Conservation (phyloP, 495 filamentous ascomycete species). For the Xylaria sp. region DNA sequence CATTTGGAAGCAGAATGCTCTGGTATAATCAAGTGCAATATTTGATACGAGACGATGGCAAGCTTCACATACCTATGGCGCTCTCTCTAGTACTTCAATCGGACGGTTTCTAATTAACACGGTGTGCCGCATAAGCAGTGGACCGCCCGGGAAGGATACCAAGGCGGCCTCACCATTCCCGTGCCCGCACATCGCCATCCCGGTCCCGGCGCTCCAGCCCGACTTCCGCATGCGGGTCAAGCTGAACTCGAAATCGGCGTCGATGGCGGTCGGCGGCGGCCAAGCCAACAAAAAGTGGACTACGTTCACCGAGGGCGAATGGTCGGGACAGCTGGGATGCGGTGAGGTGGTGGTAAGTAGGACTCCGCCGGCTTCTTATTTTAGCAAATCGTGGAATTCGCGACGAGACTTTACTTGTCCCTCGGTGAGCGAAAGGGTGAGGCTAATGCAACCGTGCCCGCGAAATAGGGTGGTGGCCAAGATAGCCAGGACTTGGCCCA, state of each 20-base stretch:
- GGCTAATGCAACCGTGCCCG: slow-evolving; percentile 2
- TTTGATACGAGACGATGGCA: not conserved
- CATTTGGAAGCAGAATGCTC: not conserved
- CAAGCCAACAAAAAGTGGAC: slow-evolving; percentile 66
- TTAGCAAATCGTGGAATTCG: not conserved
- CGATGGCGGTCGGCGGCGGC: slow-evolving; percentile 54
- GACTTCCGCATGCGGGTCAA: slow-evolving; percentile 69
- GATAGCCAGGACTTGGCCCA: slow-evolving; percentile 48
- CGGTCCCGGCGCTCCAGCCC: slow-evolving; percentile 58
- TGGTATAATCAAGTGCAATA: not conserved
- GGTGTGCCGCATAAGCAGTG: slow-evolving; percentile 24
- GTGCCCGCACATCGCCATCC: slow-evolving; percentile 37
- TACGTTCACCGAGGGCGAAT: slow-evolving; percentile 63
- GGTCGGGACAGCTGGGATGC: slow-evolving; percentile 67
- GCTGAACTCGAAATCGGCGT: slow-evolving; percentile 61
- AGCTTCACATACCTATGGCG: not conserved
- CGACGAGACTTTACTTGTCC: not conserved
- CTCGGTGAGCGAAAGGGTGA: not conserved
- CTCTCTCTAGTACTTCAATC: slow-evolving; percentile 22
- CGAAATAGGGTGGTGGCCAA: slow-evolving; percentile 61
- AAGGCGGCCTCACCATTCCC: slow-evolving; percentile 32
- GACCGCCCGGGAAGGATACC: slow-evolving; percentile 21
- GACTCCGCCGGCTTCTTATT: not conserved
- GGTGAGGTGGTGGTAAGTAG: slow-evolving; percentile 63
- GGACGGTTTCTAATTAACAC: not conserved